Evolutionary conservation across 73 alveolate genomes (phyloP).

Genomic region (Breviolum minutum): DNA sequence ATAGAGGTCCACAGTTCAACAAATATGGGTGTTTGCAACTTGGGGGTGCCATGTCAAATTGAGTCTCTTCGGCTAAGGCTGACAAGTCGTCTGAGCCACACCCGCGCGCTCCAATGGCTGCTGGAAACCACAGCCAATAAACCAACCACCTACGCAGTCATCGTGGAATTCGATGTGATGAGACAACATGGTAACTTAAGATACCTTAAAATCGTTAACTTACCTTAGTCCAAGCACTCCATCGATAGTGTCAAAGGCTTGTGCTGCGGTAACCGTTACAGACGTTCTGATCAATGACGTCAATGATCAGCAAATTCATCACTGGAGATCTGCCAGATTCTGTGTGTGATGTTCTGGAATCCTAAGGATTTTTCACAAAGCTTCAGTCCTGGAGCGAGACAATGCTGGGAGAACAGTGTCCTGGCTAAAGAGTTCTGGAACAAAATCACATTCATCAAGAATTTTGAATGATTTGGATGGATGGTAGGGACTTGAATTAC

Average conservation of each 20-base stretch:
- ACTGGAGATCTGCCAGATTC: too few relatives aligned
- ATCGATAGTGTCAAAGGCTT: background rate
- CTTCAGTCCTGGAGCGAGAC: conserved; percentile 46
- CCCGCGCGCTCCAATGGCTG: conserved; percentile 62
- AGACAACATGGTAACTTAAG: too few relatives aligned
- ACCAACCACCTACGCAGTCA: too few relatives aligned
- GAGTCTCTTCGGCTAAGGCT: conserved; percentile 2
- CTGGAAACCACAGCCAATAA: background rate
- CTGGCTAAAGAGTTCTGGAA: background rate
- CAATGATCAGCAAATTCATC: too few relatives aligned
- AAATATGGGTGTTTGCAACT: background rate
- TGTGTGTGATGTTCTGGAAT: background rate
- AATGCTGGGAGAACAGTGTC: conserved; percentile 46
- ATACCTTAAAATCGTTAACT: too few relatives aligned
- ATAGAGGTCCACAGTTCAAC: background rate
- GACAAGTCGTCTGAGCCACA: conserved; percentile 22
- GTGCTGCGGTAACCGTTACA: background rate
- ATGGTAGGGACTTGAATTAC: background rate
- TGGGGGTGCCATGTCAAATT: too few relatives aligned
- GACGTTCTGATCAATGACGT: background rate
- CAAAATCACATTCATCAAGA: too few relatives aligned
- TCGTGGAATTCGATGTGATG: too few relatives aligned
- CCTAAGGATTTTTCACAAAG: conserved; percentile 23
- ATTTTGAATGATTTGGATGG: background rate
- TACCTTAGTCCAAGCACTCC: background rate